Evolutionary conservation across 2,329 filamentous ascomycete species (phyloP), one percentile per base, ranked within the genome.

Genomic region (Colletotrichum liaoningense): DNA sequence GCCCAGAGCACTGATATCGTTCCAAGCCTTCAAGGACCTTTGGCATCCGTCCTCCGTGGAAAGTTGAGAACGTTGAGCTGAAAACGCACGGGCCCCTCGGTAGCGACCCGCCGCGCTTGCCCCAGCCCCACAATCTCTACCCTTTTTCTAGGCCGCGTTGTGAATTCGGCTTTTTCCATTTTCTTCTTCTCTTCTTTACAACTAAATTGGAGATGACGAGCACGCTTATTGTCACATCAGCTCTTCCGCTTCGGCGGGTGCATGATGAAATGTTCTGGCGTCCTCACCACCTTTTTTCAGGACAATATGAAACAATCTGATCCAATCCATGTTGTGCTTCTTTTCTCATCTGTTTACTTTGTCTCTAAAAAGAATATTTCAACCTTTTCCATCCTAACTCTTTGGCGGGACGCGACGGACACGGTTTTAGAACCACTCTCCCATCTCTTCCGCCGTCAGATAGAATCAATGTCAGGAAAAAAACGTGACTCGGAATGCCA

Each of bases 191-290:
- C 82, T 85, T 88, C 87, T 84, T 81, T 83, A 90, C 88, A 84
- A 94, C 92, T 94, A 94, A 90, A 90, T 89, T 92, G 92, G 91
- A 90, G 82, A 87, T 93, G 93, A 95, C 89, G 93, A 93, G 91
- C 86, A 86, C 88, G 90, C 89, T 88, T 88, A 84, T 83, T 81
- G 86, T 88, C 83, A 85, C 83, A 92, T 88, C 84, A 84, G 83
- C 83, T 79, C 82, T 85, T 87, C 86, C 84, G 84, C 85, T 83
- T 84, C 79, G 81, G 83, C 84, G 86, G 88, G 86, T 86, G 85
- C 85, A 87, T 92, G 90, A 84, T 89, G 90, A 91, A 75, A 91
- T 93, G 90, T 90, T 85, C 85, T 84, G 88, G 89, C 89, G 86
- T 88, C 81, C 82, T 88, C 86, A 92, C 90, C 90, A 92, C 89